Percentiles rank a stretch among this genome's conserved stretches.
These are phyloP conservation scores for Aspergillus sp. DNA, from an alignment of 2,329 filamentous ascomycete genomes.

Conservation along the genomic window DNA sequence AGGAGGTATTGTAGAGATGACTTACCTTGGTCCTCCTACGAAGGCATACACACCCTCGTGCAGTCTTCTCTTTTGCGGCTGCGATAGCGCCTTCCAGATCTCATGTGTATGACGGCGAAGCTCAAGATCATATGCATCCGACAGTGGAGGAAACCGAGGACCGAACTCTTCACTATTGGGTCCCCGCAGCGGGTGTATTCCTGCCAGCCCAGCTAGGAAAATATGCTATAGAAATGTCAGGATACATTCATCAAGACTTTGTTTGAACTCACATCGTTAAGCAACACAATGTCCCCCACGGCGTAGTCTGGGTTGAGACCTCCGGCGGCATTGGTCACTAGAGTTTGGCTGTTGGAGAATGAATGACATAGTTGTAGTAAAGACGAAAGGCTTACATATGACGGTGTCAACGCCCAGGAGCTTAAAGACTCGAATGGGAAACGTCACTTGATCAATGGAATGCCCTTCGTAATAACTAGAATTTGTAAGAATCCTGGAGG, in stretches of 20 bases:
- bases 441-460: conserved; percentile 61
- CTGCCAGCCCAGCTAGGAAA: conserved; percentile 62
- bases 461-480: conserved; percentile 67
- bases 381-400: conserved; percentile 45
- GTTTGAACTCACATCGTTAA: conserved; percentile 58
- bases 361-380: neutral
- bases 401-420: conserved; percentile 61
- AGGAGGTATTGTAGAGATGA: conserved; percentile 8
- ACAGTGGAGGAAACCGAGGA: conserved; percentile 62
- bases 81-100: conserved; percentile 52
- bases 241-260: neutral
- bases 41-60: conserved; percentile 68
- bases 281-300: conserved; percentile 64
- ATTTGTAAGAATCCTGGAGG: neutral
- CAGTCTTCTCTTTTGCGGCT: conserved; percentile 51
- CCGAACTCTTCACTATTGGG: conserved; percentile 64
- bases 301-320: conserved; percentile 63
- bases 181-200: conserved; percentile 61
- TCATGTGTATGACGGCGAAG: conserved; percentile 58
- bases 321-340: conserved; percentile 67
- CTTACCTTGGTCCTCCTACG: conserved; percentile 61
- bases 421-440: conserved; percentile 65
- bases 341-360: neutral
- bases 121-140: conserved; percentile 65
- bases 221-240: conserved; percentile 51